Evolutionary conservation across 1,284 basidiomycete genomes (phyloP).

Genomic region (Sphagnurus paluster): DNA sequence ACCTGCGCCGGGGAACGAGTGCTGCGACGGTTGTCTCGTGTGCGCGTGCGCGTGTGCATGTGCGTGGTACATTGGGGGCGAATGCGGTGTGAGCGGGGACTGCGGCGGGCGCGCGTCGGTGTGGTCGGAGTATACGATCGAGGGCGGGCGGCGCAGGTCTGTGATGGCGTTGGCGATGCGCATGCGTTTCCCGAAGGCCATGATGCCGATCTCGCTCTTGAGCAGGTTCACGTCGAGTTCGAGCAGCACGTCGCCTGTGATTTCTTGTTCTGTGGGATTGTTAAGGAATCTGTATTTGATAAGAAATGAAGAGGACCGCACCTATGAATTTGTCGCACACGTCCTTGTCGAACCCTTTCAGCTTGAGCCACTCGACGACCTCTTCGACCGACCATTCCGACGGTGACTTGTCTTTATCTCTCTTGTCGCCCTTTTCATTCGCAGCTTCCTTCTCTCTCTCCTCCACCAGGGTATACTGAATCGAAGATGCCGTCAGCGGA

Average conservation of each 20-base stretch:
- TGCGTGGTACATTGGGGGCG: slow-evolving; percentile 18
- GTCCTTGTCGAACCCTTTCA: slow-evolving; percentile 83
- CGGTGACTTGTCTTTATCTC: too few species aligned
- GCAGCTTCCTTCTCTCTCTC: slow-evolving; percentile 8
- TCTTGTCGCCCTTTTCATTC: slow-evolving; percentile 28
- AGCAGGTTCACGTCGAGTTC: slow-evolving; percentile 92
- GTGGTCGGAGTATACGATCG: slow-evolving; percentile 45
- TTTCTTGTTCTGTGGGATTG: slow-evolving; percentile 84
- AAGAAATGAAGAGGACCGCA: slow-evolving; percentile 33
- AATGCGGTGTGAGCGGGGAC: slow-evolving; percentile 19
- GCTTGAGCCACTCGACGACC: slow-evolving; percentile 87
- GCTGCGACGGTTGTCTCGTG: slow-evolving; percentile 43
- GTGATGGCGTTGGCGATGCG: slow-evolving; percentile 94
- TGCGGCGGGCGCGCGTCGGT: slow-evolving; percentile 23
- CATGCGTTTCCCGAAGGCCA: slow-evolving; percentile 92
- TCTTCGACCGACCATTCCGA: slow-evolving; percentile 88
- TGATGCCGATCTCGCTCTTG: slow-evolving; percentile 94
- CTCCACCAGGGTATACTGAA: slow-evolving; percentile 15
- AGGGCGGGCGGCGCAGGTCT: slow-evolving; percentile 78
- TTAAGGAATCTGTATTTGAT: slow-evolving; percentile 6
- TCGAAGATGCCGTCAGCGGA: slow-evolving; percentile 15
- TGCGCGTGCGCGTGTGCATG: slow-evolving; percentile 29
- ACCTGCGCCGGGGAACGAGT: slow-evolving; percentile 36
- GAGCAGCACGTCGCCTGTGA: slow-evolving; percentile 93
- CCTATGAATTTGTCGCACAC: slow-evolving; percentile 87